Base-by-base conservation (phyloP, 2,329 filamentous ascomycete species). In the Trichoderma arundinaceum region DNA sequence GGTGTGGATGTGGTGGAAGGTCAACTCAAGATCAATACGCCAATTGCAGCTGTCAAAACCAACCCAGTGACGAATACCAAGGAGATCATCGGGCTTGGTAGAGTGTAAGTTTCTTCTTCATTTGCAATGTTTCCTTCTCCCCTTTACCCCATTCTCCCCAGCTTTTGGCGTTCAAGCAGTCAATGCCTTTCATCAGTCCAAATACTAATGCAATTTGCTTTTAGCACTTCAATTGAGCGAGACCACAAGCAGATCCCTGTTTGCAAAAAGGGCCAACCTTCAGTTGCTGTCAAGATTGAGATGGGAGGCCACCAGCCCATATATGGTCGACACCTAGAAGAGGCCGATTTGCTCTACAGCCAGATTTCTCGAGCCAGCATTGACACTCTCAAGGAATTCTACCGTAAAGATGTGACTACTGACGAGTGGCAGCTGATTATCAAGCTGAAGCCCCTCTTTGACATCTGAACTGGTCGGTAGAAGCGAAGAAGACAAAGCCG, bases 231-330 rank as follows among this genome's bases (percentile, higher is more conserved):
- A 1, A 99, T 99, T 75, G 94, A 99, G 79, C 90, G 96, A 76
- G 96, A 99, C 72, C 95, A 99, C 86, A 99, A 99, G 83, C 88
- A 95, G 69, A 90, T 99, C 71, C 86, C 85, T 9, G 85, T 97
- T 66, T 96, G 92, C 83, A 99, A 99, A 80, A 94, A 93, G 81
- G 94, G 94, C 60, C 92, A 96, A 75, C 95, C 96, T n/a, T 96
- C 93, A 1, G 96, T 99, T 9, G 95, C 95, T 19, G 85, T 99
- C 82, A 99, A 99, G 85, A 96, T 99, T 73, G 96, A 99, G 81
- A 90, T 89, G 87, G 94, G 93, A 62, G 81, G 89, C 66, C 92
- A 94, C 77, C 95, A 99, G 82, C 96, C 95, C 15, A 87, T 90
- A 66, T 99, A 99, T 76, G 95, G 95, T 66, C 91, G 95, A 68